phyloP scores from a whole-genome alignment of 805 yeast genomes.

The Wickerhamiella spandovensis region DNA sequence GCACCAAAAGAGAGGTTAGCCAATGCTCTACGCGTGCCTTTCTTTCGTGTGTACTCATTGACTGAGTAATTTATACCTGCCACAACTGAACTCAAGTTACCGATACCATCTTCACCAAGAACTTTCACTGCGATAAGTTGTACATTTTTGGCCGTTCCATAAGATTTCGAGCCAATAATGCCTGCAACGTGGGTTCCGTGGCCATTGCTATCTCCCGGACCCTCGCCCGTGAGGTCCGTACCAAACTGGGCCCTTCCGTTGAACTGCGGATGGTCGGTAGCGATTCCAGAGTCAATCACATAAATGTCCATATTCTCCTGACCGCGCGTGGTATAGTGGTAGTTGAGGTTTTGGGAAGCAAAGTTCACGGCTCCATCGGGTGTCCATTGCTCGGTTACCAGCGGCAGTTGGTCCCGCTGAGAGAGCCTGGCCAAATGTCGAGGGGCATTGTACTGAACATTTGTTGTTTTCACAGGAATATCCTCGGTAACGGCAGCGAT shows the following conservation, averaged over 20 bases:
- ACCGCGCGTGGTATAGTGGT: constrained; percentile 30
- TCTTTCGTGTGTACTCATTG: constrained; percentile 11
- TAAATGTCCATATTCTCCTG: constrained; percentile 49
- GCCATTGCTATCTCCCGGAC: constrained; percentile 59
- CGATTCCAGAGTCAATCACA: constrained; percentile 69
- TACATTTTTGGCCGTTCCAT: constrained; percentile 69
- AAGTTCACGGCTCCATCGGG: not conserved
- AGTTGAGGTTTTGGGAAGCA: constrained; percentile 16
- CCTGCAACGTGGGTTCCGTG: constrained; percentile 96
- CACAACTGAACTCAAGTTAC: constrained; percentile 30
- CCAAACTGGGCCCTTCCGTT: constrained; percentile 30
- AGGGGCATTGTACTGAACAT: constrained; percentile 38
- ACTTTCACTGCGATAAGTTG: constrained; percentile 63
- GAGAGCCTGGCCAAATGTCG: constrained; percentile 29
- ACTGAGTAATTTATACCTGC: constrained; percentile 28
- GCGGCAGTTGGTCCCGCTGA: constrained; percentile 15
- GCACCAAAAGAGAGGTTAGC: constrained; percentile 79
- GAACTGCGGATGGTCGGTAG: constrained; percentile 32
- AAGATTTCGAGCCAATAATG: constrained; percentile 60
- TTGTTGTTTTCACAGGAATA: constrained; percentile 31
- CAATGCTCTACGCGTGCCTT: constrained; percentile 35
- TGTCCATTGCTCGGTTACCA: not conserved
- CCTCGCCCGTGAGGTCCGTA: constrained; percentile 34
- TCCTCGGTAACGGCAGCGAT: constrained; percentile 63
- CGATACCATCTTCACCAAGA: constrained; percentile 53